Evolutionary conservation across 140 eudicot genomes (phyloP).

Genomic region (Oenanthe javanica): DNA sequence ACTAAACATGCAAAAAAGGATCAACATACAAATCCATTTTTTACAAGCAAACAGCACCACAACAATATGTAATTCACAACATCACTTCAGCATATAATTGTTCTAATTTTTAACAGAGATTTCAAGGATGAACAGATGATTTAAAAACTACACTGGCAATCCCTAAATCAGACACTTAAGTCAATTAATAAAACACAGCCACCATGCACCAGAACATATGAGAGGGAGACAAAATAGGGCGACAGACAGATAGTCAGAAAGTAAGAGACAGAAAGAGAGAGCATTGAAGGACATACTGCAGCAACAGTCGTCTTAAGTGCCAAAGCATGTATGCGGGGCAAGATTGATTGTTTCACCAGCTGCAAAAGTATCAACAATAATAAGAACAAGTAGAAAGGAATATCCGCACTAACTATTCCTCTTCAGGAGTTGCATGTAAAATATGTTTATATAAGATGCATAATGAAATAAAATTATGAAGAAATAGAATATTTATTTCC

Average conservation of each 20-base stretch:
- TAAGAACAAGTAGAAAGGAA: background rate
- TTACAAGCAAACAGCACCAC: background rate
- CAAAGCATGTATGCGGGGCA: slow-evolving; percentile 95
- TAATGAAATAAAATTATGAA: background rate
- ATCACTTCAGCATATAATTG: background rate
- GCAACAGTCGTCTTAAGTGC: slow-evolving; percentile 97
- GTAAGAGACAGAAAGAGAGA: slow-evolving; percentile 5
- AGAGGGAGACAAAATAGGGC: background rate
- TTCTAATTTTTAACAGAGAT: background rate
- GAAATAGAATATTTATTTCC: background rate
- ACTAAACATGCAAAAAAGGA: background rate
- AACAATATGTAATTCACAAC: background rate
- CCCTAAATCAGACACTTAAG: background rate
- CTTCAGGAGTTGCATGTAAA: background rate
- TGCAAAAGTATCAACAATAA: slow-evolving; percentile 19
- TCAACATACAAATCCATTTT: background rate
- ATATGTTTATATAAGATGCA: background rate
- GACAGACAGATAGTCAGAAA: background rate
- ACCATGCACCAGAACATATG: background rate
- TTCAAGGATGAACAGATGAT: background rate
- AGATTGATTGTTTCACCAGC: slow-evolving; percentile 72
- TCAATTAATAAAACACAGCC: background rate
- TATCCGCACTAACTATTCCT: background rate
- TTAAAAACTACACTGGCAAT: background rate
- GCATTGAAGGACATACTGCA: slow-evolving; percentile 57